phyloP scores from a whole-genome alignment of 2,329 filamentous ascomycete species.

The Dactylellina cionopaga region DNA sequence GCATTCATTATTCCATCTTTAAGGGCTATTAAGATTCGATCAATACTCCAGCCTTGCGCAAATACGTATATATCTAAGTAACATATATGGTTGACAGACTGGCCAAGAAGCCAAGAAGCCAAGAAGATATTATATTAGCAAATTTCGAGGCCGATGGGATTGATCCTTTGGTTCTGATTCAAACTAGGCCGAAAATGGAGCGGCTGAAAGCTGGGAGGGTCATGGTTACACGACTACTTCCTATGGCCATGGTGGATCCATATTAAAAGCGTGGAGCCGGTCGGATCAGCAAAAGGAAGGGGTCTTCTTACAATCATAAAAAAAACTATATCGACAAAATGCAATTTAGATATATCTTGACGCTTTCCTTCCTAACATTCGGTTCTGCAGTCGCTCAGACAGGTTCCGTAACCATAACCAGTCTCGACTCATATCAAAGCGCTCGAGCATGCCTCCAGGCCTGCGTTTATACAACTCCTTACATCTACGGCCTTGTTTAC shows the following conservation, averaged over 20 bases:
- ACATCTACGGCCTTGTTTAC: slow-evolving; percentile 2
- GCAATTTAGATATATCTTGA: neutral
- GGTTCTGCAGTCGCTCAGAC: neutral
- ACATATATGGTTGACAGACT: too few species aligned
- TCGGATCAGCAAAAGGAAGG: neutral
- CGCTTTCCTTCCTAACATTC: neutral
- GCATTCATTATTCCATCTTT: too few species aligned
- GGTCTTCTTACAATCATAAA: neutral
- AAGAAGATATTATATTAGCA: too few species aligned
- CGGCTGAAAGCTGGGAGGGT: neutral
- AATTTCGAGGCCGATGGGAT: too few species aligned
- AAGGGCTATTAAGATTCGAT: too few species aligned
- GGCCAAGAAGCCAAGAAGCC: too few species aligned
- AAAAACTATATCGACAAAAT: neutral
- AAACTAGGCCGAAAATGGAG: neutral
- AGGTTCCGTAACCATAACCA: neutral
- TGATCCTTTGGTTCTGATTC: neutral
- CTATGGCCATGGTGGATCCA: too few species aligned
- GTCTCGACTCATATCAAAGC: neutral
- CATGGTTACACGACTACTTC: neutral
- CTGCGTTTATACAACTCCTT: neutral
- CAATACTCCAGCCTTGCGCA: too few species aligned
- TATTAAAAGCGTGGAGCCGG: neutral
- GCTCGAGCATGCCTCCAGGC: neutral
- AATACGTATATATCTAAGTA: too few species aligned